phyloP scores from a whole-genome alignment of 495 filamentous ascomycete genomes.

The Aspergillus hancockii region DNA sequence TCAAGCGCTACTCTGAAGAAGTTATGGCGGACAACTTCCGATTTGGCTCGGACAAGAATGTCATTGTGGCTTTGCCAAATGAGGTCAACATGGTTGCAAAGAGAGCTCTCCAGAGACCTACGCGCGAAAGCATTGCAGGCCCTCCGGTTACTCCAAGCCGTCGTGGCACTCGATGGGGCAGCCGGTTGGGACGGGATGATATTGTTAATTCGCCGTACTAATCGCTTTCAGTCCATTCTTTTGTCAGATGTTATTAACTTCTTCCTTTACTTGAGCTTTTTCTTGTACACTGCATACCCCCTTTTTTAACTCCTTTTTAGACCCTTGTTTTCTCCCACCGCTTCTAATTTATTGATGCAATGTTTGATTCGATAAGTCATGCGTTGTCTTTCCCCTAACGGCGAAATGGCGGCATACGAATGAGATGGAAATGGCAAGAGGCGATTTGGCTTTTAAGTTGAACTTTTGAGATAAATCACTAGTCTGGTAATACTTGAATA shows the following conservation, averaged over 20 bases:
- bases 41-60: slow-evolving; percentile 93
- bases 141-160: slow-evolving; percentile 59
- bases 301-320: slow-evolving; percentile 28
- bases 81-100: slow-evolving; percentile 97
- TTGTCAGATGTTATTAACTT: slow-evolving; percentile 3
- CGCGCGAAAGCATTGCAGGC: slow-evolving; percentile 84
- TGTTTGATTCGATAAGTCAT: background rate
- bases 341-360: background rate
- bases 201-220: slow-evolving; percentile 87
- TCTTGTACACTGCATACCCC: slow-evolving; percentile 43
- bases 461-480: slow-evolving; percentile 11
- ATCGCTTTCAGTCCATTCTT: slow-evolving; percentile 10
- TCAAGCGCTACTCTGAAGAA: slow-evolving; percentile 93
- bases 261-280: slow-evolving; percentile 19
- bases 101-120: slow-evolving; percentile 79
- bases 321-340: background rate
- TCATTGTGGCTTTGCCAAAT: slow-evolving; percentile 94
- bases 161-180: slow-evolving; percentile 48
- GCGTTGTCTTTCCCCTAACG: background rate
- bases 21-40: slow-evolving; percentile 99
- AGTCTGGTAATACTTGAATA: slow-evolving; percentile 20
- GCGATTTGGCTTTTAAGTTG: slow-evolving; percentile 1
- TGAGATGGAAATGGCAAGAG: slow-evolving; percentile 6
- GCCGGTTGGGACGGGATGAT: slow-evolving; percentile 67
- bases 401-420: slow-evolving; percentile 1